phyloP scores from a whole-genome alignment of 768 basidiomycete species.

The Suillus subalutaceus region DNA sequence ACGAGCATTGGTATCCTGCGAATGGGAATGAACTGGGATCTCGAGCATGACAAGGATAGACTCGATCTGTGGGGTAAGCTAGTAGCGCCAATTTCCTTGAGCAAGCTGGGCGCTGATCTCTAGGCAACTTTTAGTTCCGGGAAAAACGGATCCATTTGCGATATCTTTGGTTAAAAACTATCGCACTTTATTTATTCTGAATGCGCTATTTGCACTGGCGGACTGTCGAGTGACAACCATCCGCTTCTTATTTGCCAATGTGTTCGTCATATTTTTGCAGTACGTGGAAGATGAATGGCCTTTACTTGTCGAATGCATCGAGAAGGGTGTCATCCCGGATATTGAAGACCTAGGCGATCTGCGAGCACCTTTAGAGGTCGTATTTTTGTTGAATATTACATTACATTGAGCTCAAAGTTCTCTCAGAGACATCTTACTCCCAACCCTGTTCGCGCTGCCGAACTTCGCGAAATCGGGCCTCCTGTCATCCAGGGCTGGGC shows the following conservation, averaged over 20 bases:
- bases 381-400: neutral
- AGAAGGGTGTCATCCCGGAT: conserved; percentile 11
- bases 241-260: conserved; percentile 5
- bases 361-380: conserved; percentile 11
- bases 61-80: neutral
- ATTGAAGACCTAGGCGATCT: conserved; percentile 10
- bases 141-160: conserved; percentile 22
- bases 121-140: conserved; percentile 14
- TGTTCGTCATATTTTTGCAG: conserved; percentile 14
- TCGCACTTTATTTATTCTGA: conserved; percentile 16
- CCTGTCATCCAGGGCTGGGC: conserved; percentile 6
- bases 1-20: neutral
- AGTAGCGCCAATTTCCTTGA: neutral
- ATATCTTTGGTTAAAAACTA: conserved; percentile 23
- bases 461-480: conserved; percentile 13
- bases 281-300: conserved; percentile 16
- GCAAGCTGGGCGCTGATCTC: neutral
- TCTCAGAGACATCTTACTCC: conserved; percentile 6
- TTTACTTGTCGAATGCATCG: conserved; percentile 14
- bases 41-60: neutral
- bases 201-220: conserved; percentile 16
- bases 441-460: conserved; percentile 11
- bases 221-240: conserved; percentile 6
- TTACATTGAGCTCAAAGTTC: neutral
- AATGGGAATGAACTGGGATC: neutral